Conservation (phyloP, 2,329 filamentous ascomycete species). For the Xylariaceae sp. region DNA sequence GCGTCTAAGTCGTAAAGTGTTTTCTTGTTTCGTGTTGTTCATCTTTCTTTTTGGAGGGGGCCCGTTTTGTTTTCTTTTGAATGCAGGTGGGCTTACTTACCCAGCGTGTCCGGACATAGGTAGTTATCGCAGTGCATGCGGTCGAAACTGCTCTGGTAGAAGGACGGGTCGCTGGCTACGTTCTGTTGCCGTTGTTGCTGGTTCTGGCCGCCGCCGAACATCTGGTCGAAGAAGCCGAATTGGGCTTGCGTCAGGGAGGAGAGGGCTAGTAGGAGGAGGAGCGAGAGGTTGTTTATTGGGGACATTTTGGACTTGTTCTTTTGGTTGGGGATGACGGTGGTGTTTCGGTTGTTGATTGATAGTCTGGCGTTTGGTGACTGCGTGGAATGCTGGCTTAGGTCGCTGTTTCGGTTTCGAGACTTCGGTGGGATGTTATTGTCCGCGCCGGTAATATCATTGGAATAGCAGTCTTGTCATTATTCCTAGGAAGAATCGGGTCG, state of each 20-base stretch:
- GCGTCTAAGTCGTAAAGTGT: neutral
- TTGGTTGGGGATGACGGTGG: too few species aligned
- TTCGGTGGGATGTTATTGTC: neutral
- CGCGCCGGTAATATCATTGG: neutral
- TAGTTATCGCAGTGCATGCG: slow-evolving; percentile 87
- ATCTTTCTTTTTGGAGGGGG: too few species aligned
- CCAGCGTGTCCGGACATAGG: slow-evolving; percentile 85
- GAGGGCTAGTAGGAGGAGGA: slow-evolving; percentile 55
- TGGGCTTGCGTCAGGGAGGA: slow-evolving; percentile 61
- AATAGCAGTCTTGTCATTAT: neutral
- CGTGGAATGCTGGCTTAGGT: too few species aligned
- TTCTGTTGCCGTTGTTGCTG: slow-evolving; percentile 66
- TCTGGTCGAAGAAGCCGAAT: slow-evolving; percentile 97
- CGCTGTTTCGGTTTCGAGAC: too few species aligned
- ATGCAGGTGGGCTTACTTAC: slow-evolving; percentile 33
- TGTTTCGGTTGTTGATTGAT: too few species aligned
- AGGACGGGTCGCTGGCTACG: slow-evolving; percentile 74
- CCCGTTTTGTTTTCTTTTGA: too few species aligned
- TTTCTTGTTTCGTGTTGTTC: neutral
- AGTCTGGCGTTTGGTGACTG: too few species aligned
- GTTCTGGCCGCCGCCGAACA: slow-evolving; percentile 68
- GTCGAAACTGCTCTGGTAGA: slow-evolving; percentile 53
- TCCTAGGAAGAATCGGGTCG: neutral
- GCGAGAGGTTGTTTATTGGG: slow-evolving; percentile 26
- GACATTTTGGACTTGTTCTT: slow-evolving; percentile 31